These are phyloP conservation scores for Quercus rubra DNA, from an alignment of 306 rosid genomes.

Conservation along the genomic window DNA sequence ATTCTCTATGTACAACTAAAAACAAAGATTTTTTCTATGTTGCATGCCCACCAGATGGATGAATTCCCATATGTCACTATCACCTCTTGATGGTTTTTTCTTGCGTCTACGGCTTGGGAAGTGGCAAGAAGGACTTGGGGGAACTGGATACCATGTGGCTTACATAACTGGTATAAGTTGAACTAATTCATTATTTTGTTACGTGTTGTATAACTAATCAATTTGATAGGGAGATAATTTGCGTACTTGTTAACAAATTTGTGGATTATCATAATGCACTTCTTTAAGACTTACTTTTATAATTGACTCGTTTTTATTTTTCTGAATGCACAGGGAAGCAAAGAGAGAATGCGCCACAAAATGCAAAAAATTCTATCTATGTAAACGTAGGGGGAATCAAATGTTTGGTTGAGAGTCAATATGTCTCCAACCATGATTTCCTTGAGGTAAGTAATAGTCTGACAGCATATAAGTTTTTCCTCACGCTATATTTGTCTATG, in stretches of 20 bases:
- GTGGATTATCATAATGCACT: not conserved
- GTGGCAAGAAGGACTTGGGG: constrained; percentile 78
- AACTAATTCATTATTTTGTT: constrained; percentile 7
- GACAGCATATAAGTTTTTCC: not conserved
- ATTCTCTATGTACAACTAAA: not conserved
- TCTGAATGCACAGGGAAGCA: constrained; percentile 41
- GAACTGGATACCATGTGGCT: constrained; percentile 87
- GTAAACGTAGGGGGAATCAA: constrained; percentile 64
- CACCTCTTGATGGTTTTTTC: constrained; percentile 73
- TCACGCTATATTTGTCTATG: not conserved
- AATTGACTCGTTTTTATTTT: constrained; percentile 5
- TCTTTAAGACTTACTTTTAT: not conserved
- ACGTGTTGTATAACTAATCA: not conserved
- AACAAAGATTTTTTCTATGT: not conserved
- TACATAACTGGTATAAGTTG: constrained; percentile 63
- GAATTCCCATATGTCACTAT: constrained; percentile 39
- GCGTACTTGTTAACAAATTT: not conserved
- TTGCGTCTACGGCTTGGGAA: constrained; percentile 88
- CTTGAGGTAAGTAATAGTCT: constrained; percentile 76
- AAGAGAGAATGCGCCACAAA: constrained; percentile 30
- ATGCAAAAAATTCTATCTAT: constrained; percentile 37
- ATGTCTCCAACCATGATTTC: constrained; percentile 83
- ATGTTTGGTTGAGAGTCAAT: constrained; percentile 61
- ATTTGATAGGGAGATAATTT: not conserved
- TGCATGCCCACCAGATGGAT: constrained; percentile 58